These are phyloP conservation scores for Chaetomium strumarium DNA, from an alignment of 2,329 filamentous ascomycete species.

Conservation along the genomic window DNA sequence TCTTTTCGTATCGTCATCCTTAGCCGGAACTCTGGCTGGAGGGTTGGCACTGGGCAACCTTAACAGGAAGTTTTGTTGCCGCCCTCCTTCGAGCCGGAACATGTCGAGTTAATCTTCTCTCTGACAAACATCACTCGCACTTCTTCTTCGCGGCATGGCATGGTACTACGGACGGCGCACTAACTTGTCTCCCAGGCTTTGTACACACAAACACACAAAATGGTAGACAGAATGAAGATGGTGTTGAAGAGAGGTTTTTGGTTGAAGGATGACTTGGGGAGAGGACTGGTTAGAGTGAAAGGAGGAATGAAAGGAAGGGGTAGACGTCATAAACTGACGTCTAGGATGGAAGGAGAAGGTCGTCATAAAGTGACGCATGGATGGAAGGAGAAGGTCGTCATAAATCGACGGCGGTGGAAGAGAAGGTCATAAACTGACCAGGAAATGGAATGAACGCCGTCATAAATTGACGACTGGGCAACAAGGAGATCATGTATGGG, in stretches of 20 bases:
- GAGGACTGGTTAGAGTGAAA: too few species aligned
- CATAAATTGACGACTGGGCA: neutral
- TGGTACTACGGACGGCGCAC: neutral
- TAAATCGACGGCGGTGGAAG: conserved; percentile 3
- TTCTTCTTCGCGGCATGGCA: neutral
- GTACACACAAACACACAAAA: neutral
- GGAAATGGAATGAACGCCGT: neutral
- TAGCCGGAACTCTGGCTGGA: conserved; percentile 62
- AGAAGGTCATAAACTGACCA: neutral
- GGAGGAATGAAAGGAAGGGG: too few species aligned
- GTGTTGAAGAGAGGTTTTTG: neutral
- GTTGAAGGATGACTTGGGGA: neutral
- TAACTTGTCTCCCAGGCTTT: neutral
- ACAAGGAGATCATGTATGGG: neutral
- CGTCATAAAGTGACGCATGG: too few species aligned
- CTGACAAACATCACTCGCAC: conserved; percentile 31
- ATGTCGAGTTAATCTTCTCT: conserved; percentile 48
- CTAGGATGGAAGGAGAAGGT: neutral
- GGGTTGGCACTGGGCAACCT: conserved; percentile 4
- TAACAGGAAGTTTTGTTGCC: conserved; percentile 4
- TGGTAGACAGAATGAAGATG: too few species aligned
- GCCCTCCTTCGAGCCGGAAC: conserved; percentile 24
- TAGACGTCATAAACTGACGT: conserved; percentile 6
- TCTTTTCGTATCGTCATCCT: conserved; percentile 87
- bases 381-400: neutral